A percentile compares a stretch with the other conserved stretches of the same genome.
Conservation (phyloP, 495 filamentous ascomycete genomes). For the Aspergillus heteromorphus region DNA sequence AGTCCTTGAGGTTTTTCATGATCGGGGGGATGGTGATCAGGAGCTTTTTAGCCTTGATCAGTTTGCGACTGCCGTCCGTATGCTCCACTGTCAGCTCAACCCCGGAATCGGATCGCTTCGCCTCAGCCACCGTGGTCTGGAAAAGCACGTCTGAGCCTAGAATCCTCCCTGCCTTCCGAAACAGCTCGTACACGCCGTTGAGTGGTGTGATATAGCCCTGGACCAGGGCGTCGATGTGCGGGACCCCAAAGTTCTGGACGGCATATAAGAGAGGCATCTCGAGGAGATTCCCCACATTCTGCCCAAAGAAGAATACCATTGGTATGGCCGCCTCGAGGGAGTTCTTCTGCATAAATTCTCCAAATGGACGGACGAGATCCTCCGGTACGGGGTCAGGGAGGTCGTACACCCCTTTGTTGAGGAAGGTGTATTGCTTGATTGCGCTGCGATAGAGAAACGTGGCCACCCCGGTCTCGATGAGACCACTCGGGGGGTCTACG, state of each 20-base stretch:
- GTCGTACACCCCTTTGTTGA: slow-evolving; percentile 31
- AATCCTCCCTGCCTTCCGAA: slow-evolving; percentile 24
- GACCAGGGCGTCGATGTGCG: slow-evolving; percentile 14
- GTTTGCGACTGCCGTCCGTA: slow-evolving; percentile 21
- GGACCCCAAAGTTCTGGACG: slow-evolving; percentile 20
- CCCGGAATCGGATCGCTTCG: slow-evolving; percentile 18
- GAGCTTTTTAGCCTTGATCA: slow-evolving; percentile 41
- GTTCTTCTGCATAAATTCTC: slow-evolving; percentile 44
- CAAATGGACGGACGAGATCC: slow-evolving; percentile 46
- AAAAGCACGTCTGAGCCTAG: slow-evolving; percentile 29
- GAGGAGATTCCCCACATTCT: slow-evolving; percentile 37
- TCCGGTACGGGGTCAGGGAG: slow-evolving; percentile 48
- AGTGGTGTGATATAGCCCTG: slow-evolving; percentile 21
- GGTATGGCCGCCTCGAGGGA: slow-evolving; percentile 23
- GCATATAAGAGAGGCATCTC: slow-evolving; percentile 23
- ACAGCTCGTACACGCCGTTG: slow-evolving; percentile 39
- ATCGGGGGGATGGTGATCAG: slow-evolving; percentile 41
- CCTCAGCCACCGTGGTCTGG: slow-evolving; percentile 22
- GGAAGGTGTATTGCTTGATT: slow-evolving; percentile 23
- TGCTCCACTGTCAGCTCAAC: slow-evolving; percentile 32
- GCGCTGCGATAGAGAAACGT: slow-evolving; percentile 11
- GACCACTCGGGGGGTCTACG: slow-evolving; percentile 35
- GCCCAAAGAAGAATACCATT: slow-evolving; percentile 22
- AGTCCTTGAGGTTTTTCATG: slow-evolving; percentile 24
- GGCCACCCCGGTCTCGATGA: slow-evolving; percentile 34